Conservation (phyloP, 257 asterid species). For the Vinca minor region DNA sequence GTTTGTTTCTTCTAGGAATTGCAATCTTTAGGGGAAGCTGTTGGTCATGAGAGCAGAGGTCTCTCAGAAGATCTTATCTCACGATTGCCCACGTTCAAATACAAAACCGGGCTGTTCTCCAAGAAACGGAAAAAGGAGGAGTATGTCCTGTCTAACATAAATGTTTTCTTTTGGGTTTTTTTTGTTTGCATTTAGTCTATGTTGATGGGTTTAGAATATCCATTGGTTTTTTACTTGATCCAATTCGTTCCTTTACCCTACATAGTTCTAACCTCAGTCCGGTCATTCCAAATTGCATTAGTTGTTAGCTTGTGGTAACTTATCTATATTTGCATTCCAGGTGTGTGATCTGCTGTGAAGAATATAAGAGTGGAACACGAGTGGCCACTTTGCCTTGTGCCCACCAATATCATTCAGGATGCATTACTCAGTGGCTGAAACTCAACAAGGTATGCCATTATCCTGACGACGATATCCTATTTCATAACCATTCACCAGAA, state of each 20-base stretch:
- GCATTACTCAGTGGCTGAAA: constrained; percentile 70
- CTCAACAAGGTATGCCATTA: constrained; percentile 46
- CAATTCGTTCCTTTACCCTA: background rate
- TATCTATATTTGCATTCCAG: constrained; percentile 27
- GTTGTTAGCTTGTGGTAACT: background rate
- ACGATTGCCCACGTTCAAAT: constrained; percentile 64
- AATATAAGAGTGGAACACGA: constrained; percentile 49
- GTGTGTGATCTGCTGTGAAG: constrained; percentile 74
- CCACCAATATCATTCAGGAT: constrained; percentile 68
- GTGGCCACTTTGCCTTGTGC: constrained; percentile 74
- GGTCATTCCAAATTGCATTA: background rate
- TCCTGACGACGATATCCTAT: background rate
- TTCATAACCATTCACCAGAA: background rate
- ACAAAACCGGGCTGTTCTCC: constrained; percentile 48
- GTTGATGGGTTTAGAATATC: background rate
- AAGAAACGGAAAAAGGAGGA: constrained; percentile 32
- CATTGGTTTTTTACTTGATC: background rate
- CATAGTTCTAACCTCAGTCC: background rate
- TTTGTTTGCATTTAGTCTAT: background rate
- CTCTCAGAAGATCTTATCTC: constrained; percentile 59
- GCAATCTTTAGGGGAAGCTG: constrained; percentile 67
- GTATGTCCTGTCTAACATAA: constrained; percentile 13
- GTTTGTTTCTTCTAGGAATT: constrained; percentile 44
- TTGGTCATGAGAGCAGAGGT: constrained; percentile 72
- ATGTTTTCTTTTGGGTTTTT: background rate